A percentile compares a stretch with the other conserved stretches of the same genome.
Evolutionary conservation across 2,329 filamentous ascomycete genomes (phyloP).

Genomic region (Aureobasidium sp.): DNA sequence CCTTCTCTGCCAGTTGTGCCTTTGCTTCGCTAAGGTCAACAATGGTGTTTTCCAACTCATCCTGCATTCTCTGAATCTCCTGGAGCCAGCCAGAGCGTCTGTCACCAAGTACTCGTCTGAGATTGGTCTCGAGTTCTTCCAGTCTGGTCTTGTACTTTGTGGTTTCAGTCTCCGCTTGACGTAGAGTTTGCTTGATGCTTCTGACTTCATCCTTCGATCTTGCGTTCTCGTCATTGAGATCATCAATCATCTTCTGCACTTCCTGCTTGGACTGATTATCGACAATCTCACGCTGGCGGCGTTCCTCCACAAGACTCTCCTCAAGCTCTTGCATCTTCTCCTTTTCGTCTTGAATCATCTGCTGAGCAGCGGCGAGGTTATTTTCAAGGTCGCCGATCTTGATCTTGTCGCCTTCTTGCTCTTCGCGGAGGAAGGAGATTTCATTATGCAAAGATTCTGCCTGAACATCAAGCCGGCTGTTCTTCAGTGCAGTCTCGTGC

Average conservation of each 20-base stretch:
- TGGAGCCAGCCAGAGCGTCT: constrained; percentile 78
- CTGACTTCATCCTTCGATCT: constrained; percentile 78
- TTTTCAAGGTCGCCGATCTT: constrained; percentile 91
- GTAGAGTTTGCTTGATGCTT: constrained; percentile 72
- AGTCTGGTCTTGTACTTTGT: constrained; percentile 85
- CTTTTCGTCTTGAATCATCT: constrained; percentile 73
- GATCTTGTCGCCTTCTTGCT: constrained; percentile 96
- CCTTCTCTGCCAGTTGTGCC: constrained; percentile 76
- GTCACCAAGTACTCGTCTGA: constrained; percentile 77
- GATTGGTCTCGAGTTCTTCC: constrained; percentile 79
- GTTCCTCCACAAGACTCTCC: constrained; percentile 66
- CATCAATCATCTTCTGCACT: constrained; percentile 85
- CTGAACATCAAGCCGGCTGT: constrained; percentile 78
- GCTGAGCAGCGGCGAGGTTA: constrained; percentile 67
- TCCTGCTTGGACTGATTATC: constrained; percentile 89
- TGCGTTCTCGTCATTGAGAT: constrained; percentile 77
- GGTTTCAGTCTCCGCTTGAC: constrained; percentile 77
- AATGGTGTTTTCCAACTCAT: constrained; percentile 75
- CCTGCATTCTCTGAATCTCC: constrained; percentile 74
- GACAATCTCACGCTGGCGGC: constrained; percentile 77
- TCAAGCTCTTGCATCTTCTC: constrained; percentile 50
- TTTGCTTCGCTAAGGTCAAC: constrained; percentile 74
- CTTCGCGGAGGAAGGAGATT: constrained; percentile 89
- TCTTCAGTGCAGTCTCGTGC: constrained; percentile 77
- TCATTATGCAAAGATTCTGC: constrained; percentile 88